These are phyloP conservation scores for Tremella yokohamensis DNA, from an alignment of 768 basidiomycete species.

Conservation along the genomic window DNA sequence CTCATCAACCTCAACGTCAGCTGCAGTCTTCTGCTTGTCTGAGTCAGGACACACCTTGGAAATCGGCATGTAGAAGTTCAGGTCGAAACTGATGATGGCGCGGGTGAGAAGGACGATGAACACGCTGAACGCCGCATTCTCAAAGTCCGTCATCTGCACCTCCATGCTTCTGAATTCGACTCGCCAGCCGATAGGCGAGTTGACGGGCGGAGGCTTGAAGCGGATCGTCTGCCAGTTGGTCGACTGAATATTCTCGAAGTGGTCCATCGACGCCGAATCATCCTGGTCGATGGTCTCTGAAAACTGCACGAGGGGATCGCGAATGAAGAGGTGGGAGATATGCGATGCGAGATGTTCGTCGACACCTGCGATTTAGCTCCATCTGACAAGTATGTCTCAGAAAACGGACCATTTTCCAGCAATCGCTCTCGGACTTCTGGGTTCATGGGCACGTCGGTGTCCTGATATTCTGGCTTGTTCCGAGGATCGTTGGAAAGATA, in stretches of 20 bases:
- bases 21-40: slow-evolving; percentile 1
- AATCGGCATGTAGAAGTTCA: slow-evolving; percentile 95
- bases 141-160: slow-evolving; percentile 96
- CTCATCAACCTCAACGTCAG: slow-evolving; percentile 72
- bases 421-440: slow-evolving; percentile 69
- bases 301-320: slow-evolving; percentile 93
- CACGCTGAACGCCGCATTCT: slow-evolving; percentile 94
- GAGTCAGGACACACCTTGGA: slow-evolving; percentile 65
- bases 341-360: slow-evolving; percentile 85
- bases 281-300: slow-evolving; percentile 91
- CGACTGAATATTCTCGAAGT: slow-evolving; percentile 99
- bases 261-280: slow-evolving; percentile 79
- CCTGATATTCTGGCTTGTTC: slow-evolving; percentile 92
- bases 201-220: slow-evolving; percentile 95
- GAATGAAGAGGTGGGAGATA: slow-evolving; percentile 91
- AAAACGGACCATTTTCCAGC: slow-evolving; percentile 65
- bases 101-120: slow-evolving; percentile 92
- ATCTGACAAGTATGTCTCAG: neutral
- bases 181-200: slow-evolving; percentile 91
- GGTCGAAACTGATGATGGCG: slow-evolving; percentile 81
- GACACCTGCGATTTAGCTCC: slow-evolving; percentile 59
- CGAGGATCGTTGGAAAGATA: slow-evolving; percentile 83
- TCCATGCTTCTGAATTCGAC: slow-evolving; percentile 99
- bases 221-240: slow-evolving; percentile 99
- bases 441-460: slow-evolving; percentile 76